Conservation (phyloP, 805 yeast species). For the Yarrowia yakushimensis region DNA sequence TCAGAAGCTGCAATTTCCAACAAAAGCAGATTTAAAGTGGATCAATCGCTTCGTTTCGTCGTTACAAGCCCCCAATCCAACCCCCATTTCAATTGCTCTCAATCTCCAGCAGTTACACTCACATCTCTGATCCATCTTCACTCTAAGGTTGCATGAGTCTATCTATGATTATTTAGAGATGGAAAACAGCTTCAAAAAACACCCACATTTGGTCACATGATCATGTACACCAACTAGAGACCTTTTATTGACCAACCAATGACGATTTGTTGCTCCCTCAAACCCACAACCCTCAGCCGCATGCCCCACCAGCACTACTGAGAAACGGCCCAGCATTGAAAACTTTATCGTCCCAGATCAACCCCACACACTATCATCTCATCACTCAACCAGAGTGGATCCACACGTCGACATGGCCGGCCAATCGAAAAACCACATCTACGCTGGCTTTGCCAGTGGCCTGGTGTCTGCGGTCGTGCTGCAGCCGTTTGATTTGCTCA, state of each 20-base stretch:
- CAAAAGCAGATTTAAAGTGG: too few species aligned
- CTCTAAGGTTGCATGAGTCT: slow-evolving; percentile 2
- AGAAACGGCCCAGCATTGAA: not conserved
- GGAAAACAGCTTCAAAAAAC: too few species aligned
- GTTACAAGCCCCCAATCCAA: not conserved
- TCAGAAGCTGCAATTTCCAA: too few species aligned
- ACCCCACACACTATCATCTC: not conserved
- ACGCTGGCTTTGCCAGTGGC: slow-evolving; percentile 85
- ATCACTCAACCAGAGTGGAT: not conserved
- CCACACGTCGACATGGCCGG: not conserved
- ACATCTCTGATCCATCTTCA: not conserved
- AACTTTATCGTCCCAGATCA: slow-evolving; percentile 10
- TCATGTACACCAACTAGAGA: too few species aligned
- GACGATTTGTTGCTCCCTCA: too few species aligned
- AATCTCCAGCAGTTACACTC: not conserved
- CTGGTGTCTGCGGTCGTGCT: slow-evolving; percentile 70
- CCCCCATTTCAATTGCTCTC: not conserved
- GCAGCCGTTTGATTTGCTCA: slow-evolving; percentile 86
- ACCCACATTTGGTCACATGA: too few species aligned
- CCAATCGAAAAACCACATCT: slow-evolving; percentile 45
- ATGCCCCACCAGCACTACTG: not conserved
- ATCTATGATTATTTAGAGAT: too few species aligned
- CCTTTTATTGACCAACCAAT: too few species aligned
- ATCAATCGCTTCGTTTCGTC: too few species aligned
- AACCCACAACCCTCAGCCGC: too few species aligned